Evolutionary conservation across 106 monocot genomes (phyloP).

Genomic region (Hemerocallis citrina): DNA sequence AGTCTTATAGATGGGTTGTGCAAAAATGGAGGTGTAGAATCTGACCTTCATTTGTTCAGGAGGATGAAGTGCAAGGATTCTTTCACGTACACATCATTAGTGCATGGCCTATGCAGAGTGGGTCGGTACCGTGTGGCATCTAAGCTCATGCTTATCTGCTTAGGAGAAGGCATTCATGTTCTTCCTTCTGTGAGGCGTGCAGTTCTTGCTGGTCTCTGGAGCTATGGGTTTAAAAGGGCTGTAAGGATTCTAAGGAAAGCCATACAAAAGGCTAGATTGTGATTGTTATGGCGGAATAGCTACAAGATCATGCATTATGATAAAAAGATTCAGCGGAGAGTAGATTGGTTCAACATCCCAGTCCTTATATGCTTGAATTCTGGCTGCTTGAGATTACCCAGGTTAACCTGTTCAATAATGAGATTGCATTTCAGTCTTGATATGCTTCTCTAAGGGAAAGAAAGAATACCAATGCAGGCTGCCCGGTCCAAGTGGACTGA

Average conservation of each 20-base stretch:
- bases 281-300: not conserved
- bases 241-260: slow-evolving; percentile 40
- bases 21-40: slow-evolving; percentile 42
- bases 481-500: too few species aligned
- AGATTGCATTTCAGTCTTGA: not conserved
- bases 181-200: slow-evolving; percentile 41
- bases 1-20: slow-evolving; percentile 70
- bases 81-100: slow-evolving; percentile 71
- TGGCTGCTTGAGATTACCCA: not conserved
- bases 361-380: not conserved
- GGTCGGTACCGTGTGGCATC: slow-evolving; percentile 51
- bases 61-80: slow-evolving; percentile 58
- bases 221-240: slow-evolving; percentile 38
- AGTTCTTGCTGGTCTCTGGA: slow-evolving; percentile 63
- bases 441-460: too few species aligned
- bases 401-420: not conserved
- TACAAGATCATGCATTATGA: too few species aligned
- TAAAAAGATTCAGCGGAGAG: not conserved
- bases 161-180: slow-evolving; percentile 42
- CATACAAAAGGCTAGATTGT: slow-evolving; percentile 27
- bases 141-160: slow-evolving; percentile 39
- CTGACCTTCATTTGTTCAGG: slow-evolving; percentile 51
- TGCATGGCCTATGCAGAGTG: slow-evolving; percentile 57
- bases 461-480: too few species aligned
- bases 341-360: too few species aligned